Evolutionary conservation across 495 filamentous ascomycete species (phyloP).

Genomic region (Schizothecium vesticola): DNA sequence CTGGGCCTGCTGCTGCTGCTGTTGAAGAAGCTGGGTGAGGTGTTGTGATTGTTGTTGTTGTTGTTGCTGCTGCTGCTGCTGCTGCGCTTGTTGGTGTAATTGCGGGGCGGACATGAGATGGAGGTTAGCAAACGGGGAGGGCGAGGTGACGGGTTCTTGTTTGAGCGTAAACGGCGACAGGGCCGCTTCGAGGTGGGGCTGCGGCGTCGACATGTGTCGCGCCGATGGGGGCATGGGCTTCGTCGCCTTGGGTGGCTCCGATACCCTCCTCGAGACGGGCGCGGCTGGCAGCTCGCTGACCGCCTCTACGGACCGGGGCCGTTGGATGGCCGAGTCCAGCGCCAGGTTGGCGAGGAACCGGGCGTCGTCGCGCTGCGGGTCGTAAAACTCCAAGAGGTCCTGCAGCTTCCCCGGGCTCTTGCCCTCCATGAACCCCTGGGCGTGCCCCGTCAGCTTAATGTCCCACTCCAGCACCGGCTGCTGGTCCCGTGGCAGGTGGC

Average conservation of each 20-base stretch:
- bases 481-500: conserved; percentile 34
- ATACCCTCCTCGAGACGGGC: conserved; percentile 15
- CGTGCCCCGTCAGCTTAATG: conserved; percentile 38
- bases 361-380: conserved; percentile 36
- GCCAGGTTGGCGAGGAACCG: conserved; percentile 37
- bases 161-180: conserved; percentile 9
- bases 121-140: conserved; percentile 1
- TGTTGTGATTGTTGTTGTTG: conserved; percentile 5
- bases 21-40: conserved; percentile 2
- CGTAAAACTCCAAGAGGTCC: conserved; percentile 47
- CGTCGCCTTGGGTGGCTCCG: conserved; percentile 21
- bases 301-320: conserved; percentile 21
- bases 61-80: conserved; percentile 4
- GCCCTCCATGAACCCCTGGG: conserved; percentile 44
- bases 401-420: conserved; percentile 45
- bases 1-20: background rate
- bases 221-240: conserved; percentile 5
- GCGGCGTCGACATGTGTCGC: conserved; percentile 25
- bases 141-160: conserved; percentile 18
- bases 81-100: conserved; percentile 6
- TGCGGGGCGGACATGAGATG: conserved; percentile 1
- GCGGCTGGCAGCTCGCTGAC: conserved; percentile 7
- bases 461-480: conserved; percentile 47
- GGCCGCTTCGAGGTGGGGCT: conserved; percentile 6
- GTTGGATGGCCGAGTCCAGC: conserved; percentile 38